A percentile compares a stretch with the other conserved stretches of the same genome.
These are phyloP conservation scores for cucumber (Cucumis sativus) DNA, from an alignment of 306 rosid species.

Conservation along the genomic window Cucumber_9930_V3 NC_026659.2:3594001-3594500, in stretches of 20 bases:
- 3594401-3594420: too few relatives aligned
- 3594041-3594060: not conserved
- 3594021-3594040: too few relatives aligned
- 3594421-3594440: too few relatives aligned
- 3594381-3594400: not conserved
- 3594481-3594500: too few relatives aligned
- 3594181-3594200: not conserved
- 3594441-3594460: too few relatives aligned
- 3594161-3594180: constrained; percentile 2
- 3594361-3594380: not conserved
- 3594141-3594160: not conserved
- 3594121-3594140: too few relatives aligned
- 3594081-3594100: not conserved
- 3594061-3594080: not conserved
- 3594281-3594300: not conserved
- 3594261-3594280: constrained; percentile 5
- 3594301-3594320: not conserved
- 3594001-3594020: not conserved
- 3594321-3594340: not conserved
- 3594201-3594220: not conserved
- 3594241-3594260: not conserved
- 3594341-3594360: not conserved
- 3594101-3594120: not conserved
- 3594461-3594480: too few relatives aligned
- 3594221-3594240: not conserved